These are phyloP conservation scores for Colletotrichum navitas DNA, from an alignment of 2,329 filamentous ascomycete genomes.

Conservation along the genomic window DNA sequence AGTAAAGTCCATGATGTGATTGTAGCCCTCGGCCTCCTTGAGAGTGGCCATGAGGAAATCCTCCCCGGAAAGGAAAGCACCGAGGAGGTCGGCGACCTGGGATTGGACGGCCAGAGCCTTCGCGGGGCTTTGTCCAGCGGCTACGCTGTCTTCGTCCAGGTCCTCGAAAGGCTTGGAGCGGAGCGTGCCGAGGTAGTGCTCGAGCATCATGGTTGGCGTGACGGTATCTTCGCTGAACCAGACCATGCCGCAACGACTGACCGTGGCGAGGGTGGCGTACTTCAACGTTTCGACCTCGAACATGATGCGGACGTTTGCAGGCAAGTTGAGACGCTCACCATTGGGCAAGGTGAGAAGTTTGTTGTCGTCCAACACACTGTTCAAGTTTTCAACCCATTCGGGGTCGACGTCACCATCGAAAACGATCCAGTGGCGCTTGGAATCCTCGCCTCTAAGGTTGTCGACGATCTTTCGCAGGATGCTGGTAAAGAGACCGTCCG, in stretches of 20 bases:
- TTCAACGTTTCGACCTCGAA: conserved; percentile 99
- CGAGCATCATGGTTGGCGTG: conserved; percentile 90
- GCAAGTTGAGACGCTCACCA: conserved; percentile 95
- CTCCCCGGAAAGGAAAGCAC: conserved; percentile 80
- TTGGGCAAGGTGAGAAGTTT: conserved; percentile 97
- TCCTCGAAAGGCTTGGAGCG: conserved; percentile 91
- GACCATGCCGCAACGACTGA: conserved; percentile 99
- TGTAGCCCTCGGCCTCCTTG: conserved; percentile 80
- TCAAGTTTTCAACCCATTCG: conserved; percentile 99
- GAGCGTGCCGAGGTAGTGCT: conserved; percentile 88
- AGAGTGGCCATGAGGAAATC: conserved; percentile 85
- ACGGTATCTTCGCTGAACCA: conserved; percentile 99
- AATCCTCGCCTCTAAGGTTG: conserved; percentile 96
- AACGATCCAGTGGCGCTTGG: conserved; percentile 98
- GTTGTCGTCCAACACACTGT: conserved; percentile 99
- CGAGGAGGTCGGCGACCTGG: conserved; percentile 83
- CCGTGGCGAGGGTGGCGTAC: conserved; percentile 97
- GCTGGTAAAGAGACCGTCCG: conserved; percentile 96
- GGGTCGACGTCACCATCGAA: conserved; percentile 99
- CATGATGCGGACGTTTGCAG: conserved; percentile 97
- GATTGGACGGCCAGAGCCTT: conserved; percentile 84
- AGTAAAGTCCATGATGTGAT: conserved; percentile 99
- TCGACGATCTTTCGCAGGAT: conserved; percentile 98
- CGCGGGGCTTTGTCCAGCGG: conserved; percentile 79
- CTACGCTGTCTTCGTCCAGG: conserved; percentile 89